These are phyloP conservation scores for Neurospora sp. DNA, from an alignment of 2,329 filamentous ascomycete species.

Conservation along the genomic window DNA sequence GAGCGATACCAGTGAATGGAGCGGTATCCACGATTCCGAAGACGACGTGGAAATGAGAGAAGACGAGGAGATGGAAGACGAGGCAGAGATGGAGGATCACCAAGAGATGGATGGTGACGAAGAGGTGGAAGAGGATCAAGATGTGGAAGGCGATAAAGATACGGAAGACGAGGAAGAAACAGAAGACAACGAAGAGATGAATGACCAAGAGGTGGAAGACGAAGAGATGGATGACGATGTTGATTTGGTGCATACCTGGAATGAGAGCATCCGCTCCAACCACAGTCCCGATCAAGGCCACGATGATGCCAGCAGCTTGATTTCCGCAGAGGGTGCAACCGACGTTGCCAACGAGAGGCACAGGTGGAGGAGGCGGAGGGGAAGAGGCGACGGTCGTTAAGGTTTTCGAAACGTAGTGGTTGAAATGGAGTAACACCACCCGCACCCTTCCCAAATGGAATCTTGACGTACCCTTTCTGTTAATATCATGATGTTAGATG, in stretches of 20 bases:
- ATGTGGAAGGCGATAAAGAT: background rate
- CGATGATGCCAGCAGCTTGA: background rate
- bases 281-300: background rate
- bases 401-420: background rate
- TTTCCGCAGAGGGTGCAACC: background rate
- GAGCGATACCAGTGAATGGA: background rate
- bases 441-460: no score
- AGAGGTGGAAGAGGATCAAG: background rate
- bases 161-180: background rate
- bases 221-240: background rate
- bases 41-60: background rate
- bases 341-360: conserved; percentile 52
- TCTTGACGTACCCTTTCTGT: background rate
- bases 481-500: background rate
- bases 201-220: background rate
- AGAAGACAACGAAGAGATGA: background rate
- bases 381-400: background rate
- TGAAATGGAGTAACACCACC: background rate
- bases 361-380: background rate
- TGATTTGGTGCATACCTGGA: background rate
- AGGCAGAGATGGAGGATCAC: background rate
- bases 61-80: background rate
- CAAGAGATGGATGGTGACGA: background rate
- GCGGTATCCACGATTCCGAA: background rate
- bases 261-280: background rate